Evolutionary conservation across 352 stramenopile genomes (phyloP), one percentile per base, ranked within the genome.

Genomic region (Phytopythium helicoides): DNA sequence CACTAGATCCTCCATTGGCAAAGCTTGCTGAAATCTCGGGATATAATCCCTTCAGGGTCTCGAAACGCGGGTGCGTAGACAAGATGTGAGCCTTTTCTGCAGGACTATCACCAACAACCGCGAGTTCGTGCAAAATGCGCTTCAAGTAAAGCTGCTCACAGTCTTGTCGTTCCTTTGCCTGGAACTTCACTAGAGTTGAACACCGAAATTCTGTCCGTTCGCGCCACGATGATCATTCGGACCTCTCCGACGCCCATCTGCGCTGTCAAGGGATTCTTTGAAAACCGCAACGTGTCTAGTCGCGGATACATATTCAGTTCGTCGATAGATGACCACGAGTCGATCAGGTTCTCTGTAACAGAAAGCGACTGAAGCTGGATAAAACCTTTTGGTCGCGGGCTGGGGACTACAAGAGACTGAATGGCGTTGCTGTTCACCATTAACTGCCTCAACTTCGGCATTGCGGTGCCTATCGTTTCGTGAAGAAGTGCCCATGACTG

Each of bases 81-180:
- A 82, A 47, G 14, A 87, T 71, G 22, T 47, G 59, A 9, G 45
- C 40, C 7, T 53, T 54, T 3, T 85, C 69, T 3, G 60, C 63
- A 3, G 47, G 40, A 11, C 50, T 39, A 8, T 74, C 57, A 8
- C 56, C 61, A 0, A 79, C 55, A 5, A 71, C 72, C 7, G 73
- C 74, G 14, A 91, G 26, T 37, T 95, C 82, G 37, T 89, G 73
- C 36, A 90, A 37, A 33, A 95, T 79, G 21, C 83, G 81, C 53
- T 91, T 89, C 16, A 95, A 38, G 46, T 95, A 95, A 23, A 94
- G 64, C 47, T 89, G 80, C 50, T 95, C 86, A 1, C 76, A 81
- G 37, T 95, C 86, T 5, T 54, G 60, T 12, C 83, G 76, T 47
- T 95, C 86, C 47, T 83, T n/a, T 87, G 11, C 50, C 23, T 2